Conservation (phyloP, 2,329 filamentous ascomycete genomes). For the Ceratocystis eucalypticola region DNA sequence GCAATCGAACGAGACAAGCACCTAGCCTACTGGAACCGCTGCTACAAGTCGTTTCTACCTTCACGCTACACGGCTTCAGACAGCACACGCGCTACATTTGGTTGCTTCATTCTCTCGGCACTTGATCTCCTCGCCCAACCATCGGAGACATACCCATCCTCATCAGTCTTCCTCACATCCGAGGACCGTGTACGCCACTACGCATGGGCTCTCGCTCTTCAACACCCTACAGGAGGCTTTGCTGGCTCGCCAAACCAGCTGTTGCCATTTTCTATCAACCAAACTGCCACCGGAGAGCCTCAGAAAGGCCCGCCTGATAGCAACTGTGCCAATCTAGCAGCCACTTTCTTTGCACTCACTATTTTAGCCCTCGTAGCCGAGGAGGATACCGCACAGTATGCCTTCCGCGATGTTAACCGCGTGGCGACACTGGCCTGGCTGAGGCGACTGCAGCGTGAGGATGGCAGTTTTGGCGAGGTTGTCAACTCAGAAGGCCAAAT, state of each 20-base stretch:
- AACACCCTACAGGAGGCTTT: constrained; percentile 79
- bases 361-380: constrained; percentile 47
- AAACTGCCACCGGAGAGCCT: constrained; percentile 13
- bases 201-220: constrained; percentile 76
- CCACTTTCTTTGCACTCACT: constrained; percentile 78
- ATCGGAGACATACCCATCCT: constrained; percentile 28
- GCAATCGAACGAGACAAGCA: constrained; percentile 51
- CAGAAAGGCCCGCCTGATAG: constrained; percentile 8
- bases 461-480: constrained; percentile 87
- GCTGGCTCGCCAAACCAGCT: constrained; percentile 65
- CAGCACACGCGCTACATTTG: constrained; percentile 78
- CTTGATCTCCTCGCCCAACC: constrained; percentile 65
- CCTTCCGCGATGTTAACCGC: constrained; percentile 53
- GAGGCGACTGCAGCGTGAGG: constrained; percentile 56
- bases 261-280: constrained; percentile 26
- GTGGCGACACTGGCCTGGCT: constrained; percentile 61
- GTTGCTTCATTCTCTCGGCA: constrained; percentile 76
- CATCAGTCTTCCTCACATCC: constrained; percentile 35
- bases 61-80: constrained; percentile 76
- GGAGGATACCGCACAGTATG: constrained; percentile 29
- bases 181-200: constrained; percentile 35
- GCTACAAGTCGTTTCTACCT: constrained; percentile 68
- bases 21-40: constrained; percentile 85
- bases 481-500: constrained; percentile 44
- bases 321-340: constrained; percentile 55